Conservation (phyloP, 2,329 filamentous ascomycete genomes). For the Apiospora koreana region DNA sequence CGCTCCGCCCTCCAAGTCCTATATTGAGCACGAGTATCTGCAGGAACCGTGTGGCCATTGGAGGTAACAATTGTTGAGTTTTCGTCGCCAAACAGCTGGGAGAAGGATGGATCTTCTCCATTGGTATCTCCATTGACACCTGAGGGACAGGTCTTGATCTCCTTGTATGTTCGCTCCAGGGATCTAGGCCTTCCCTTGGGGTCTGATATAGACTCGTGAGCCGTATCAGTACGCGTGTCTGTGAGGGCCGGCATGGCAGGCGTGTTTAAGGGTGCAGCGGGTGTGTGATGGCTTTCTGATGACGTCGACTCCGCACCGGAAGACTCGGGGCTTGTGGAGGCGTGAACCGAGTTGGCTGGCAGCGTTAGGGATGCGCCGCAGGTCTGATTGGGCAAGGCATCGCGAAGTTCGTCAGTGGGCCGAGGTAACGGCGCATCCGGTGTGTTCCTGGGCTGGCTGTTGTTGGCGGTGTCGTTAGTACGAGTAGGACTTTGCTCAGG, state of each 20-base stretch:
- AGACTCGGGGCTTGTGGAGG: constrained; percentile 19
- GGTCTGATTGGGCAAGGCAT: constrained; percentile 38
- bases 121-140: constrained; percentile 16
- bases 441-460: constrained; percentile 23
- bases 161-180: constrained; percentile 43
- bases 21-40: constrained; percentile 32
- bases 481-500: constrained; percentile 24
- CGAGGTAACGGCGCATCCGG: constrained; percentile 20
- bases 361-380: constrained; percentile 38
- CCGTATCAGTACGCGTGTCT: background rate
- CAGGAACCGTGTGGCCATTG: constrained; percentile 21
- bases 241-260: constrained; percentile 31
- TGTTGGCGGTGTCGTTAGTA: constrained; percentile 20
- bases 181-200: constrained; percentile 39
- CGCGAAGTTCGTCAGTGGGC: constrained; percentile 25
- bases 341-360: constrained; percentile 31
- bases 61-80: constrained; percentile 18
- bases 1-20: constrained; percentile 43
- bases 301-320: constrained; percentile 21
- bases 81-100: constrained; percentile 20
- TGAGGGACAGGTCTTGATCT: constrained; percentile 35
- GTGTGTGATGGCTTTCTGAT: constrained; percentile 21
- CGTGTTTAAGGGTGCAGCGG: constrained; percentile 21
- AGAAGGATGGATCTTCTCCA: constrained; percentile 27
- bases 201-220: constrained; percentile 10